phyloP scores from a whole-genome alignment of 805 yeast species.

The Cyberlindnera euphorbiae region DNA sequence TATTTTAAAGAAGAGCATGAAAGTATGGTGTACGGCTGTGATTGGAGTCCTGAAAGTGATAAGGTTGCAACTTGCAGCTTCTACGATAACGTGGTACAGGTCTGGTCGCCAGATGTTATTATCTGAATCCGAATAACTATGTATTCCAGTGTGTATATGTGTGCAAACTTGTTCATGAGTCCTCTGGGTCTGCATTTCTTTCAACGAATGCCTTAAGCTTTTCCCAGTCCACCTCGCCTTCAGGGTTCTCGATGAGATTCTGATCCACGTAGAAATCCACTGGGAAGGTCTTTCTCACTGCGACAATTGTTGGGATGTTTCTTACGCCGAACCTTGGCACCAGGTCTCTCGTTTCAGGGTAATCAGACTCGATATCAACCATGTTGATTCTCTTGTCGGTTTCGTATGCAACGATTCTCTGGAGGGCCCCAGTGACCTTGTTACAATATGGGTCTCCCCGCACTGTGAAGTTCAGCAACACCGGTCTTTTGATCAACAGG shows the following conservation, averaged over 20 bases:
- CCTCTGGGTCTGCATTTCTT: slow-evolving; percentile 32
- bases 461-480: slow-evolving; percentile 66
- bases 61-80: slow-evolving; percentile 80
- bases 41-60: slow-evolving; percentile 56
- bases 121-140: no score
- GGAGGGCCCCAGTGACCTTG: slow-evolving; percentile 57
- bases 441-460: slow-evolving; percentile 60
- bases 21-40: slow-evolving; percentile 96
- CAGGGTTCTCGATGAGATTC: slow-evolving; percentile 21
- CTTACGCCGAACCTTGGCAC: slow-evolving; percentile 51
- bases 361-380: slow-evolving; percentile 72
- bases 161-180: slow-evolving; percentile 6
- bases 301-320: slow-evolving; percentile 61
- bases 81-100: slow-evolving; percentile 78
- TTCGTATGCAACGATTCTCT: slow-evolving; percentile 43
- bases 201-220: slow-evolving; percentile 41
- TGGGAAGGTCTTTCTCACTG: slow-evolving; percentile 62
- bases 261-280: slow-evolving; percentile 33
- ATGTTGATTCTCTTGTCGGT: slow-evolving; percentile 50
- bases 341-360: slow-evolving; percentile 49
- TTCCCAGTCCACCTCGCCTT: slow-evolving; percentile 39
- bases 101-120: slow-evolving; percentile 57
- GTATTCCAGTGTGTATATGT: not conserved
- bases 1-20: slow-evolving; percentile 67
- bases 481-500: slow-evolving; percentile 49